Percentiles rank a stretch among this genome's conserved stretches.
phyloP scores from a whole-genome alignment of 192 early-diverging fungal species.

The Coemansia sp. region DNA sequence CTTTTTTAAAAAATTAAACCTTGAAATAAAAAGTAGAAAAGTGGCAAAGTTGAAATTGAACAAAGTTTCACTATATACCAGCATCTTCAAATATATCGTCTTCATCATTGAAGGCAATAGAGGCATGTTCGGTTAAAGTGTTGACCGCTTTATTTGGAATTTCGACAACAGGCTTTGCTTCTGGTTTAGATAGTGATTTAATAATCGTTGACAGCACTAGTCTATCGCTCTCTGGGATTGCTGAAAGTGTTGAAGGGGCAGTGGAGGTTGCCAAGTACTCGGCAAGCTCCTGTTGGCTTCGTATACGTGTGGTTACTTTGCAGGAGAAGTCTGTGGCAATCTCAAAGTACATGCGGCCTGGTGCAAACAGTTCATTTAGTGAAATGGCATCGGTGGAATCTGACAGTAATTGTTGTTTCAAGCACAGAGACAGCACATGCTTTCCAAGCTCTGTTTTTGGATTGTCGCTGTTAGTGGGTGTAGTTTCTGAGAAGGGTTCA shows the following conservation, averaged over 20 bases:
- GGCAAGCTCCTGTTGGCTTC: slow-evolving; percentile 72
- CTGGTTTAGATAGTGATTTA: slow-evolving; percentile 43
- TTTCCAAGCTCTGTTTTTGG: slow-evolving; percentile 7
- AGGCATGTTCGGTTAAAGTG: neutral
- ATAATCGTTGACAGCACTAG: slow-evolving; percentile 33
- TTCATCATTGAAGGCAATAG: slow-evolving; percentile 34
- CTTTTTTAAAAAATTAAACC: too few relatives aligned
- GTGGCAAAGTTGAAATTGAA: too few relatives aligned
- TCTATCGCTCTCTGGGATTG: slow-evolving; percentile 8
- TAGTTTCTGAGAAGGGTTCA: slow-evolving; percentile 22
- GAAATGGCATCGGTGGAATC: slow-evolving; percentile 26
- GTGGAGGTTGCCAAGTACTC: slow-evolving; percentile 8
- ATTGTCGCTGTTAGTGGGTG: slow-evolving; percentile 7
- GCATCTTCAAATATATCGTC: slow-evolving; percentile 88
- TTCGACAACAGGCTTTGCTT: neutral
- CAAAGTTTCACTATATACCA: slow-evolving; percentile 42
- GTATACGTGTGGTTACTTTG: slow-evolving; percentile 64
- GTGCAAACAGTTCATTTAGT: slow-evolving; percentile 69
- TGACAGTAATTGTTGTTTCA: slow-evolving; percentile 44
- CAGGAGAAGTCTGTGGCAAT: slow-evolving; percentile 53
- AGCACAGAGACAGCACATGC: slow-evolving; percentile 35
- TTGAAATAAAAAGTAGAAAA: too few relatives aligned
- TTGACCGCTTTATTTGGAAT: neutral
- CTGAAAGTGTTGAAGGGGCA: neutral
- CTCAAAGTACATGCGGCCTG: slow-evolving; percentile 75